Percentiles rank a stretch among this genome's conserved stretches.
Evolutionary conservation across 208 protist genomes (phyloP).

Genomic region (Leishmania arabica): DNA sequence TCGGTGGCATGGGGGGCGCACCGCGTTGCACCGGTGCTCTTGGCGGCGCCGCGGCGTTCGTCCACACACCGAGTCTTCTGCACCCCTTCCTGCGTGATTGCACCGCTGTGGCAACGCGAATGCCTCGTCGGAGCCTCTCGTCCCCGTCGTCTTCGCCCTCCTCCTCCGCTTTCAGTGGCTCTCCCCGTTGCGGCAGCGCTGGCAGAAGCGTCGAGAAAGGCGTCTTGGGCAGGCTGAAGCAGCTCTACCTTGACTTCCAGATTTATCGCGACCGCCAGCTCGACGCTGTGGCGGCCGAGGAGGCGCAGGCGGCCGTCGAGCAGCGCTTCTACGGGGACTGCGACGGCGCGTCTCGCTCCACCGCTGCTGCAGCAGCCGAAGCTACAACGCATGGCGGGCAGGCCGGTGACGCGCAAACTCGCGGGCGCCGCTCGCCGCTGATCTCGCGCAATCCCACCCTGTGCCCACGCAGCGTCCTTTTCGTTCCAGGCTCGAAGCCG

Average conservation of each 20-base stretch:
- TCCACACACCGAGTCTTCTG: background rate
- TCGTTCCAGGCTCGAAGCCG: constrained; percentile 63
- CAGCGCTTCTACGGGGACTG: constrained; percentile 8
- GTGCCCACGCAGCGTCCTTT: constrained; percentile 82
- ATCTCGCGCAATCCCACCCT: constrained; percentile 51
- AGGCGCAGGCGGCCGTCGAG: constrained; percentile 12
- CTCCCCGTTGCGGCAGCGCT: background rate
- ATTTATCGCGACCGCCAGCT: constrained; percentile 52
- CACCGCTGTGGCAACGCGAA: background rate
- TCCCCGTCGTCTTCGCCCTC: background rate
- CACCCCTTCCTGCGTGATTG: background rate
- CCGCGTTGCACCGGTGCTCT: background rate
- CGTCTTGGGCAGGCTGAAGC: constrained; percentile 28
- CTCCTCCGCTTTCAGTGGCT: background rate
- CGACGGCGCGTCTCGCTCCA: background rate
- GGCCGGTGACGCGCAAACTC: background rate
- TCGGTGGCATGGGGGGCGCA: background rate
- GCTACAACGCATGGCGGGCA: background rate
- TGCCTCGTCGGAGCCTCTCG: background rate
- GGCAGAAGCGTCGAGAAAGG: constrained; percentile 8
- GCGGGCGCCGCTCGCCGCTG: constrained; percentile 8
- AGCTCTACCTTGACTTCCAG: constrained; percentile 49
- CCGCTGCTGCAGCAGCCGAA: background rate
- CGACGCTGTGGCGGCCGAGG: constrained; percentile 26
- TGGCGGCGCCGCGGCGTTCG: background rate